Evolutionary conservation across 169 alveolate species (phyloP), one percentile per base, ranked within the genome.

Genomic region (Babesia sp.): DNA sequence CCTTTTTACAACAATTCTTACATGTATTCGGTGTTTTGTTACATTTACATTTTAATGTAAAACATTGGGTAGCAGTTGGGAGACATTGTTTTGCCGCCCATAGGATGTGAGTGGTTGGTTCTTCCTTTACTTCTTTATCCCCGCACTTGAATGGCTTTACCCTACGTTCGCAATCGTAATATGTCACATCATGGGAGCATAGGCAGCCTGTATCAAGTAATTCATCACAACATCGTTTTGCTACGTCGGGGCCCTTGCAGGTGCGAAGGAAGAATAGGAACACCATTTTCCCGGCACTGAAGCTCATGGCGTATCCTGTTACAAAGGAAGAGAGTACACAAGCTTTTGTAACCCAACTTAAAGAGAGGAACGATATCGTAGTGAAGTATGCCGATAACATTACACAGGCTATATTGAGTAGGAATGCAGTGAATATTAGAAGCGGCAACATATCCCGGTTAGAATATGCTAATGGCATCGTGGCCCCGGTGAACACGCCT

Each of bases 241-340:
- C 29, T 7, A 12, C 28, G n/a, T 6, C 0, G 1, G 20, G 0
- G 2, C 37, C 33, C 0, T 44, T 6, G 28, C 74, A 64, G 22
- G 41, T 14, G 3, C 74, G 74, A 22, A 64, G 3, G 44, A 64
- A 64, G 8, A 33, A 46, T 8, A 50, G 24, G 64, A 42, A 3
- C 14, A 50, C 48, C 42, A 64, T 22, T 18, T 11, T 12, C 18
- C 55, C 50, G 8, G 36, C 31, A n/a, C 24, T 16, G 74, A 18
- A 64, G 34, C 46, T n/a, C 16, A 64, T 28, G 44, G 74, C 22
- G 31, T 64, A 64, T 26, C 61, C 74, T 6, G 51, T 18, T 0
- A 48, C 1, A n/a, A 29, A 64, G 4, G 39, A 64, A 11, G 51
- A 14, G 16, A 31, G 8, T 16, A 45, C 59, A 36, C 61, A 64